Conservation (phyloP, 306 rosid species). For the Luffa aegyptiaca region DNA sequence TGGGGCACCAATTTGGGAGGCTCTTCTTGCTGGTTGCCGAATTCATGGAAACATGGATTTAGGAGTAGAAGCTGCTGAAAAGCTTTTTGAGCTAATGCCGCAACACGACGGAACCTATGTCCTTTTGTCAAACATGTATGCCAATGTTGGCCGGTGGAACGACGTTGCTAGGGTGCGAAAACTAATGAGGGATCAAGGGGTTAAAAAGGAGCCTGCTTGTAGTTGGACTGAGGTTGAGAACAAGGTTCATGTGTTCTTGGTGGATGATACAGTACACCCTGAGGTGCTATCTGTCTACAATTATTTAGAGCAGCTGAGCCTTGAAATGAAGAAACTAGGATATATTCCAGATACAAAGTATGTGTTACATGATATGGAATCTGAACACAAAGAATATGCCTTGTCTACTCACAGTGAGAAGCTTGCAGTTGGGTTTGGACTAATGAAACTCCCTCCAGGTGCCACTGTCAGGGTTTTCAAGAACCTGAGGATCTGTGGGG, state of each 20-base stretch:
- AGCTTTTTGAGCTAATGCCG: constrained; percentile 10
- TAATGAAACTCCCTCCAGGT: constrained; percentile 14
- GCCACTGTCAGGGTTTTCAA: constrained; percentile 14
- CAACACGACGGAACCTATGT: constrained; percentile 13
- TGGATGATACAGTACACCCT: constrained; percentile 14
- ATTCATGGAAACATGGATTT: constrained; percentile 16
- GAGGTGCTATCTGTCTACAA: constrained; percentile 10
- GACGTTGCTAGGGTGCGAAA: constrained; percentile 15
- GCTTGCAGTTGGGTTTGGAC: constrained; percentile 18
- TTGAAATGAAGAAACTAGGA: constrained; percentile 17
- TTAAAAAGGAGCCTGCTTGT: constrained; percentile 17
- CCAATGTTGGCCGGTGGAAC: constrained; percentile 11
- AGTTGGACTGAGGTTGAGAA: constrained; percentile 16
- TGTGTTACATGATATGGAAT: constrained; percentile 16
- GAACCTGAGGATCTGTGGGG: constrained; percentile 19
- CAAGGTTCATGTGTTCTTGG: constrained; percentile 13
- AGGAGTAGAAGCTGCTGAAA: constrained; percentile 12
- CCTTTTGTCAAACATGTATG: constrained; percentile 14
- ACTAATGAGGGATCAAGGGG: constrained; percentile 13
- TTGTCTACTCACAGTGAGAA: constrained; percentile 18
- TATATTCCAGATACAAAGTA: constrained; percentile 14
- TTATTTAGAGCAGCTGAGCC: constrained; percentile 2
- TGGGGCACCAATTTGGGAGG: constrained; percentile 18
- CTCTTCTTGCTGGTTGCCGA: constrained; percentile 16
- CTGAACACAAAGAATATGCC: constrained; percentile 10